phyloP scores from a whole-genome alignment of 257 asterid genomes.

The Cruciata laevipes region DNA sequence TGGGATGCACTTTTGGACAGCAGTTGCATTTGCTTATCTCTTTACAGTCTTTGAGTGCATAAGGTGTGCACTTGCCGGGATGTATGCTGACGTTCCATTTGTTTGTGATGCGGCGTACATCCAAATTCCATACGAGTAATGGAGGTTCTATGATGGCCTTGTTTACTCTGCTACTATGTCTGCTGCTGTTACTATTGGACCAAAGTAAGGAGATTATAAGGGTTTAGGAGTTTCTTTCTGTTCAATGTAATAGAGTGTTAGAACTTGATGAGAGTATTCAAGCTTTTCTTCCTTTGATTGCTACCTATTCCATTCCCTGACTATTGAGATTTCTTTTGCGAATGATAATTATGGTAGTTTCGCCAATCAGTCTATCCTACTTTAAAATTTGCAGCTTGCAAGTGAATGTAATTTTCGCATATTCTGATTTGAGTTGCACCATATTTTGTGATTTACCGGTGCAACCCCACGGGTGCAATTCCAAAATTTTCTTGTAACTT shows the following conservation, averaged over 20 bases:
- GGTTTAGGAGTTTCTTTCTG: background rate
- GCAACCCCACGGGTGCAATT: too few species aligned
- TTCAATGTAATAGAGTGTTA: background rate
- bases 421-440: slow-evolving; percentile 69
- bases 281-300: too few species aligned
- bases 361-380: background rate
- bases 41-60: slow-evolving; percentile 82
- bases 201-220: too few species aligned
- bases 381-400: too few species aligned
- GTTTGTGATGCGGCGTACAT: slow-evolving; percentile 91
- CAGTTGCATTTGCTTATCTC: slow-evolving; percentile 55
- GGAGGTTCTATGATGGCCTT: background rate
- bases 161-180: too few species aligned
- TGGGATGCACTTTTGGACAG: slow-evolving; percentile 87
- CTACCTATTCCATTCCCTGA: background rate
- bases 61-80: slow-evolving; percentile 76
- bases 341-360: background rate
- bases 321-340: background rate
- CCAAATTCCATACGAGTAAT: slow-evolving; percentile 76
- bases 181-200: too few species aligned
- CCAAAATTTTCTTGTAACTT: slow-evolving; percentile 59
- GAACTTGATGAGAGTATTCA: background rate
- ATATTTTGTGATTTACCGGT: too few species aligned
- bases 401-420: too few species aligned
- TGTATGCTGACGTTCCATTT: slow-evolving; percentile 83